phyloP scores from a whole-genome alignment of 2,329 filamentous ascomycete species.

The Arthrobotrys conoides region DNA sequence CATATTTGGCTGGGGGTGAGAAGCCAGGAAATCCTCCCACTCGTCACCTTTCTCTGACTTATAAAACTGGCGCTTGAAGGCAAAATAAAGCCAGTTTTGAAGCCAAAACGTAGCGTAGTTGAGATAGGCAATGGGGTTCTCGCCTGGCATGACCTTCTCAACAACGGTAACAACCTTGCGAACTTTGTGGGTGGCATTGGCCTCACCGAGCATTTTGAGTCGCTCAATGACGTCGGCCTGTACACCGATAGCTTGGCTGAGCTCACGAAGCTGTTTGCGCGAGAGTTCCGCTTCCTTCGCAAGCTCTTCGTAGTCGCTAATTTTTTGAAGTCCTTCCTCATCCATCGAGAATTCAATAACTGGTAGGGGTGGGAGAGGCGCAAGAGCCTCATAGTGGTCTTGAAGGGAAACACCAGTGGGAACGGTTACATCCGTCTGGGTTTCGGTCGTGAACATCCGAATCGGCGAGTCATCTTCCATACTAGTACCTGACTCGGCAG shows the following conservation, averaged over 20 bases:
- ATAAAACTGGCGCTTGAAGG: slow-evolving; percentile 37
- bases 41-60: slow-evolving; percentile 51
- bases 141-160: slow-evolving; percentile 49
- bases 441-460: slow-evolving; percentile 49
- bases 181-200: slow-evolving; percentile 45
- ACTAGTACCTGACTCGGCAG: slow-evolving; percentile 36
- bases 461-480: slow-evolving; percentile 50
- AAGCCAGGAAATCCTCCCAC: slow-evolving; percentile 42
- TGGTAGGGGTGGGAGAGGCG: slow-evolving; percentile 33
- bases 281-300: slow-evolving; percentile 49
- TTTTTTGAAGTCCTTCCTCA: slow-evolving; percentile 48
- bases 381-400: slow-evolving; percentile 42
- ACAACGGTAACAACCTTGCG: slow-evolving; percentile 27
- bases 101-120: slow-evolving; percentile 58
- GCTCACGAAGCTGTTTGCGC: slow-evolving; percentile 40
- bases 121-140: slow-evolving; percentile 56
- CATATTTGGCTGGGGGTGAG: slow-evolving; percentile 39
- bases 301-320: slow-evolving; percentile 53
- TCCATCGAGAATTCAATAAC: slow-evolving; percentile 56
- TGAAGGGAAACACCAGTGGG: slow-evolving; percentile 30
- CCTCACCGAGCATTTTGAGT: slow-evolving; percentile 49
- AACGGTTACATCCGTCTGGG: slow-evolving; percentile 44
- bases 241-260: slow-evolving; percentile 49
- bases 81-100: slow-evolving; percentile 48
- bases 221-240: slow-evolving; percentile 53